Conservation (phyloP, 139 green algal genomes). For the Astrephomene gubernaculifera region DNA sequence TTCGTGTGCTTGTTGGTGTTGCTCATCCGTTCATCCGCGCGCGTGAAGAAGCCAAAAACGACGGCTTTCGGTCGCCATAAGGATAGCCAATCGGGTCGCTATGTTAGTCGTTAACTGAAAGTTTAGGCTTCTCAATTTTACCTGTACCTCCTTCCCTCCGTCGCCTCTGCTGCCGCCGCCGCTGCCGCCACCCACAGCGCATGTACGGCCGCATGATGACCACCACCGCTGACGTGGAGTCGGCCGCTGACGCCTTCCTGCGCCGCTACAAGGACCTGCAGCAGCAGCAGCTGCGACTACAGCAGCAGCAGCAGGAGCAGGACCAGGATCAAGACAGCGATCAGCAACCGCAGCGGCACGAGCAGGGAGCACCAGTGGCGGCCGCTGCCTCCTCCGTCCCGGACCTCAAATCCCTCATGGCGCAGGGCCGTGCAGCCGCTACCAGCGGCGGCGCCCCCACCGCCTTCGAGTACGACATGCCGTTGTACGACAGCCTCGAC, state of each 20-base stretch:
- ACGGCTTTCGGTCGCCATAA: too few relatives aligned
- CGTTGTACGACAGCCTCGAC: not conserved
- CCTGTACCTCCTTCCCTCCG: not conserved
- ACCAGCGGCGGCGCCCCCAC: too few relatives aligned
- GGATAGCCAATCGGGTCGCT: not conserved
- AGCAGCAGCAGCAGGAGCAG: not conserved
- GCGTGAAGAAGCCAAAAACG: too few relatives aligned
- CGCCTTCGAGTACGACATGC: not conserved
- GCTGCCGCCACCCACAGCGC: not conserved
- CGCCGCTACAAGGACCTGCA: slow-evolving; percentile 31
- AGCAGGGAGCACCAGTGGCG: not conserved
- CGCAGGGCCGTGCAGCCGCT: too few relatives aligned
- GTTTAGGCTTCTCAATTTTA: too few relatives aligned
- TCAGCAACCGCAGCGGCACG: not conserved
- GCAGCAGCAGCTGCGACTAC: too few relatives aligned
- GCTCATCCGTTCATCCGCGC: too few relatives aligned
- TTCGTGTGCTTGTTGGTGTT: too few relatives aligned
- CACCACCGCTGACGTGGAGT: slow-evolving; percentile 45
- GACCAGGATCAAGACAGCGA: not conserved
- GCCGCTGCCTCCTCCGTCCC: too few relatives aligned
- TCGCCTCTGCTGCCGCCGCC: not conserved
- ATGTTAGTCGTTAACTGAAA: too few relatives aligned
- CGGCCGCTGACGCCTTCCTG: slow-evolving; percentile 52
- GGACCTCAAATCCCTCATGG: too few relatives aligned
- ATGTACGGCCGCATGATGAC: slow-evolving; percentile 64